A percentile compares a stretch with the other conserved stretches of the same genome.
These are phyloP conservation scores for Digitaria exilis DNA, from an alignment of 202 grass and related monocot genomes.

Conservation along the genomic window DNA sequence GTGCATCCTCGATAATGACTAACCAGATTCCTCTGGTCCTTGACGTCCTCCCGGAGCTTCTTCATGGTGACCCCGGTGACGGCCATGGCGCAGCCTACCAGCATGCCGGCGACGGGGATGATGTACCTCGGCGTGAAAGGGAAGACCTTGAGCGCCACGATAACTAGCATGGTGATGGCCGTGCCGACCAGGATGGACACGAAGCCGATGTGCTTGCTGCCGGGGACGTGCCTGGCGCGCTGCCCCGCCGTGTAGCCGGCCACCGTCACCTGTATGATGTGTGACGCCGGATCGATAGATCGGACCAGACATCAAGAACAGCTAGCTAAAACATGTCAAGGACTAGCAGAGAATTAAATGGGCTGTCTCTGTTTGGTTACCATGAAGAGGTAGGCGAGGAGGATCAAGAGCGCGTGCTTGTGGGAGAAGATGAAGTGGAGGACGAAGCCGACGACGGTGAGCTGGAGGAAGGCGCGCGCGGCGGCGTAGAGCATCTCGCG, in stretches of 20 bases:
- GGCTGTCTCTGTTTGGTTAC: conserved; percentile 26
- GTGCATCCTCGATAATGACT: background rate
- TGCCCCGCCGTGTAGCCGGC: conserved; percentile 77
- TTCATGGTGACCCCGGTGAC: conserved; percentile 80
- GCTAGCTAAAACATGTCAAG: no score
- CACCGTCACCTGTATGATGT: conserved; percentile 52
- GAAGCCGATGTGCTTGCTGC: conserved; percentile 51
- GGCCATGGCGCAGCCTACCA: conserved; percentile 72
- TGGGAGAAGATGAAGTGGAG: conserved; percentile 81
- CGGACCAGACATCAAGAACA: background rate
- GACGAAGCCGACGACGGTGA: conserved; percentile 79
- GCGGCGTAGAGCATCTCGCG: conserved; percentile 70
- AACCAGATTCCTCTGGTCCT: conserved; percentile 57
- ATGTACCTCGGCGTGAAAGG: conserved; percentile 64
- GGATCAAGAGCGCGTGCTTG: conserved; percentile 57
- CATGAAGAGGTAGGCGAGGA: conserved; percentile 89
- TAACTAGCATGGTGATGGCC: conserved; percentile 56
- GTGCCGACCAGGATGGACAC: conserved; percentile 62
- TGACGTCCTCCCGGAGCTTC: conserved; percentile 79
- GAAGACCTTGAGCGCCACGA: conserved; percentile 57
- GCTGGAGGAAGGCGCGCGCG: conserved; percentile 68
- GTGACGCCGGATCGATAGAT: no score
- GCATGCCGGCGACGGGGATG: conserved; percentile 78
- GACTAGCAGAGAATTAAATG: no score
- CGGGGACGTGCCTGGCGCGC: conserved; percentile 58